Evolutionary conservation across 257 asterid genomes (phyloP).

Genomic region (Apocynum venetum): DNA sequence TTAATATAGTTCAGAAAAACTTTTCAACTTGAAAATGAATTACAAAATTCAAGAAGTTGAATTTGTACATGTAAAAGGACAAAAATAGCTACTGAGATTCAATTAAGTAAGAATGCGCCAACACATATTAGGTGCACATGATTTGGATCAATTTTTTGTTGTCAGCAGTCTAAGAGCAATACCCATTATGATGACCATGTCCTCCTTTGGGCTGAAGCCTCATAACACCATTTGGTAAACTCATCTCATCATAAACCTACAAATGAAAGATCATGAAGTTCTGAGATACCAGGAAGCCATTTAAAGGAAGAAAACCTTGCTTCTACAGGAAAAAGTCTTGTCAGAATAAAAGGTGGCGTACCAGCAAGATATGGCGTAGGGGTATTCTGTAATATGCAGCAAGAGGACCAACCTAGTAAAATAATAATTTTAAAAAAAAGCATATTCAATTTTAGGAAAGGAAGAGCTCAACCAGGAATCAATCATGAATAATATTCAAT

Average conservation of each 20-base stretch:
- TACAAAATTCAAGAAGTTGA: neutral
- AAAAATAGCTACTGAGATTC: neutral
- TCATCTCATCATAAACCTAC: conserved; percentile 92
- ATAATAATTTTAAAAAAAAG: neutral
- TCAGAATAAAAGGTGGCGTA: conserved; percentile 18
- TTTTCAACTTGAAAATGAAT: neutral
- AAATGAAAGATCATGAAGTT: conserved; percentile 11
- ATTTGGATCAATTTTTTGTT: neutral
- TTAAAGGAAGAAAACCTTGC: neutral
- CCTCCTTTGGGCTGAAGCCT: conserved; percentile 98
- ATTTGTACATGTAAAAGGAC: neutral
- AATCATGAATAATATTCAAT: neutral
- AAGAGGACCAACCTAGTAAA: conserved; percentile 83
- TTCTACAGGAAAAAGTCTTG: neutral
- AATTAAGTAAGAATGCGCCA: neutral
- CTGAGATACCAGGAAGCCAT: neutral
- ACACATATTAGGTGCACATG: neutral
- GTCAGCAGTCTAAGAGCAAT: conserved; percentile 22
- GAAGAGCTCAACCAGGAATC: neutral
- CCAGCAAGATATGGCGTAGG: conserved; percentile 91
- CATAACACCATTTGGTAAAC: conserved; percentile 88
- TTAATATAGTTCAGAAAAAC: neutral
- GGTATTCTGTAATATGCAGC: conserved; percentile 97
- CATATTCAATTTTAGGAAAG: neutral
- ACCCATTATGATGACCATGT: conserved; percentile 97